Conservation (phyloP, 2,329 filamentous ascomycete genomes). For the Arthrobotrys musiformis region DNA sequence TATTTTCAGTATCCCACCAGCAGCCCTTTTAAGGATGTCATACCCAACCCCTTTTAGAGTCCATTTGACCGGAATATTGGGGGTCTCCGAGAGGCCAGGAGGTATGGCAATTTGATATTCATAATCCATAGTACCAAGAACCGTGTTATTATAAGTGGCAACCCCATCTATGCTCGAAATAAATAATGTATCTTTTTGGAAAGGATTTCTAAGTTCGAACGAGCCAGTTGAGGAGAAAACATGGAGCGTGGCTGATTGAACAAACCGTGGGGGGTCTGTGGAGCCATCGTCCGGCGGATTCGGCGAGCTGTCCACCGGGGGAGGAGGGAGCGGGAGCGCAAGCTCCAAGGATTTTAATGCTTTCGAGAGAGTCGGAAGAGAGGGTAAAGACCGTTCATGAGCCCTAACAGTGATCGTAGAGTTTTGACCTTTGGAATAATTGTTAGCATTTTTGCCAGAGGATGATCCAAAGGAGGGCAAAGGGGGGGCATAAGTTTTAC, state of each 20-base stretch:
- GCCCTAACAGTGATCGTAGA: slow-evolving; percentile 79
- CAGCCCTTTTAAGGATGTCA: slow-evolving; percentile 79
- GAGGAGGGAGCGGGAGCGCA: slow-evolving; percentile 75
- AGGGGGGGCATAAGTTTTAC: slow-evolving; percentile 41
- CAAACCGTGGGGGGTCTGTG: slow-evolving; percentile 70
- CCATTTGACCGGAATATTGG: slow-evolving; percentile 84
- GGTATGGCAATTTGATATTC: slow-evolving; percentile 78
- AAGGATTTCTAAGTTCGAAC: slow-evolving; percentile 83
- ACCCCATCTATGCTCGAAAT: slow-evolving; percentile 84
- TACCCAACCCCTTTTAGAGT: slow-evolving; percentile 81
- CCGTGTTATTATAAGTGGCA: slow-evolving; percentile 83
- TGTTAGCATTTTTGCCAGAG: background rate
- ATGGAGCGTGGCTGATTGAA: slow-evolving; percentile 86
- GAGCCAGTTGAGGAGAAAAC: slow-evolving; percentile 85
- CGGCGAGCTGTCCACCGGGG: slow-evolving; percentile 67
- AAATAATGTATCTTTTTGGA: slow-evolving; percentile 77
- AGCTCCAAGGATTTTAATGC: slow-evolving; percentile 78
- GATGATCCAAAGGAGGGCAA: slow-evolving; percentile 31
- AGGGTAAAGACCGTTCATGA: slow-evolving; percentile 78
- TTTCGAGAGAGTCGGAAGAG: slow-evolving; percentile 76
- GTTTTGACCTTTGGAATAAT: slow-evolving; percentile 72
- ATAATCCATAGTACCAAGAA: slow-evolving; percentile 82
- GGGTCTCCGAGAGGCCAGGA: slow-evolving; percentile 75
- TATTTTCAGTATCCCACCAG: slow-evolving; percentile 82
- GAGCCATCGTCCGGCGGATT: slow-evolving; percentile 4